A percentile compares a stretch with the other conserved stretches of the same genome.
Conservation (phyloP, 2,329 filamentous ascomycete species). For the Phialophora tarda region DNA sequence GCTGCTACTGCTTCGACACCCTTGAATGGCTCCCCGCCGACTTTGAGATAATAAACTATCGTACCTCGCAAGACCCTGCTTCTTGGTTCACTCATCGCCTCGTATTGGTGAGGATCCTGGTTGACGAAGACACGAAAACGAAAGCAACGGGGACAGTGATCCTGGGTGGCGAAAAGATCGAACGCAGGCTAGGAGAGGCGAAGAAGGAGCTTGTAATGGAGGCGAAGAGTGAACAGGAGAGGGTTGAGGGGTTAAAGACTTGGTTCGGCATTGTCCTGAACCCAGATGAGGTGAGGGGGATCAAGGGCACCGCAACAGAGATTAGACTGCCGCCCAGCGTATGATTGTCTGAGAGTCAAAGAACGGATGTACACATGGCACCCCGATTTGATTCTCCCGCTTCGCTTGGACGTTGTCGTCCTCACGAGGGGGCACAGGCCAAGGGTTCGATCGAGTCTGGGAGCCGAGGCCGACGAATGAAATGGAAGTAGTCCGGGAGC, state of each 20-base stretch:
- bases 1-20: constrained; percentile 70
- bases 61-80: constrained; percentile 55
- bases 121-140: constrained; percentile 54
- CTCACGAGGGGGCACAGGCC: neutral
- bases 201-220: constrained; percentile 54
- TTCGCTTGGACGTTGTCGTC: neutral
- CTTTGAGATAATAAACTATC: constrained; percentile 66
- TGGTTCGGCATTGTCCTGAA: constrained; percentile 61
- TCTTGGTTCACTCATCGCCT: constrained; percentile 63
- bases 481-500: too few species aligned
- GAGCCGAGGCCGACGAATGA: too few species aligned
- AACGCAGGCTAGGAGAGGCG: constrained; percentile 18
- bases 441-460: too few species aligned
- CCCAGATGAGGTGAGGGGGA: constrained; percentile 57
- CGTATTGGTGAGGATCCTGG: constrained; percentile 61
- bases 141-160: constrained; percentile 60
- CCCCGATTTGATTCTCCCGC: neutral
- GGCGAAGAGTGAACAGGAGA: constrained; percentile 60
- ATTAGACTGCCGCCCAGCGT: constrained; percentile 40
- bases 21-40: constrained; percentile 67
- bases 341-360: constrained; percentile 1
- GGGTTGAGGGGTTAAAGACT: constrained; percentile 57
- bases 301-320: constrained; percentile 58
- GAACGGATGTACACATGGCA: neutral
- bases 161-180: constrained; percentile 56